Evolutionary conservation across 2,329 filamentous ascomycete genomes (phyloP), one percentile per base, ranked within the genome.

Genomic region (Fusarium lateritium): DNA sequence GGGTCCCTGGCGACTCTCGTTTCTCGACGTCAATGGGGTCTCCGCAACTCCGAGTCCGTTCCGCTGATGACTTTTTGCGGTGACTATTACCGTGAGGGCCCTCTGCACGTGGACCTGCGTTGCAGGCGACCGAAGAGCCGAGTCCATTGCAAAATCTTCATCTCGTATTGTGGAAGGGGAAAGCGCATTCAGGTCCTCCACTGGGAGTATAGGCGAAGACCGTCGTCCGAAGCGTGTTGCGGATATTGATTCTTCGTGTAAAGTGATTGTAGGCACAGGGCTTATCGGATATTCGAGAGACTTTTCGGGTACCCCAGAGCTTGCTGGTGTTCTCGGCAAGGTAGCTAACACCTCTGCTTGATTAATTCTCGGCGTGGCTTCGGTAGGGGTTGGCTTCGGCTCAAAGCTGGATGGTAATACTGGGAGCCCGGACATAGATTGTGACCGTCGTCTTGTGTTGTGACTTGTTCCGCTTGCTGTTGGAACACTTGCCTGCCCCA

Each of bases 181-280:
- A 42, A 74, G 54, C 21, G 74, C 53, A 31, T 63, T 71, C 49
- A 70, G 51, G 26, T 76, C 78, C 50, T 79, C 79, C 15, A 75
- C 61, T 9, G 85, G 84, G 43, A 88, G 76, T 3, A 87, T 79
- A 4, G 84, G 84, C 17, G 86, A 88, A 5, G 85, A 87, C 50
- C 79, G 81, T 19, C 84, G 82, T 52, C 59, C 52, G 40, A 56
- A 54, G 26, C 26, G 45, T 39, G 60, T 53, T 38, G 42, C 26
- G 22, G 45, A 64, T 42, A 50, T 24, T 50, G 64, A 47, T 38
- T 52, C 65, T 36, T 59, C 34, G 17, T 51, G 43, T 24, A 43
- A 19, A 26, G 51, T 19, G 31, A 42, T 40, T 19, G 42, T 49
- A 44, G 40, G 28, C 34, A 45, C 42, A 39, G 42, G 47, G 26